Base-by-base conservation (phyloP, 176 grass and related monocot genomes). In the Carex cristatella region DNA sequence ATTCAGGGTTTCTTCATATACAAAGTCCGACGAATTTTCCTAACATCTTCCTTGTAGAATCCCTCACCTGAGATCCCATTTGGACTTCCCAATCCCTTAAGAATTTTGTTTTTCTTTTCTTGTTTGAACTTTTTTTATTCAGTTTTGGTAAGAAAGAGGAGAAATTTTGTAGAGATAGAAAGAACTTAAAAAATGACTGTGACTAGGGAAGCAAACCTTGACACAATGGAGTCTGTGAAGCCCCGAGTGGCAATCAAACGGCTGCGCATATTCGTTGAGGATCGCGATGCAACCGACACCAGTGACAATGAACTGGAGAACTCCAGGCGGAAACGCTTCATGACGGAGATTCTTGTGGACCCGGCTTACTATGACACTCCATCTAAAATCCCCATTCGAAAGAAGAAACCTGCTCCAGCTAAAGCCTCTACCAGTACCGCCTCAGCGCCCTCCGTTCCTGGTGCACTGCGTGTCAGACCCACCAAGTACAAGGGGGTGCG, bases 1-100 rank as follows among this genome's bases (percentile, higher is more conserved):
- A 94, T 88, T 91, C 90, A 69, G 92, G 94, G 35, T 97, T 94
- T 89, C 94, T 92, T 73, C 94, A 94, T 91, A 97, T 97, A 97
- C 81, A 83, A 68, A 84, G 83, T 69, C 83, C 84, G 72, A 92
- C 88, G 73, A 30, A 64, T 18, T 89, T 49, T 62, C 53, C 68
- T 49, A 11, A 44, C 27, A 40, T 89, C 87, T 94, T 79, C 86
- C 74, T 78, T 86, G 86, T 87, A 83, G 90, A 88, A 30, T 92
- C 56, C 80, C 88, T 86, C 80, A 89, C 86, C 72, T 82, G 86
- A 81, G 68, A 35, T 13, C 31, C 37, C n/a, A 30, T 89, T 91
- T 83, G 18, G 59, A 19, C 53, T 57, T 85, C 42, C 73, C 5
- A 35, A 42, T 40, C 0, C 62, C 79, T 35, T 82, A 40, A 61